Conservation (phyloP, 192 early-diverging fungal species). For the Gorgonomyces haynaldii region DNA sequence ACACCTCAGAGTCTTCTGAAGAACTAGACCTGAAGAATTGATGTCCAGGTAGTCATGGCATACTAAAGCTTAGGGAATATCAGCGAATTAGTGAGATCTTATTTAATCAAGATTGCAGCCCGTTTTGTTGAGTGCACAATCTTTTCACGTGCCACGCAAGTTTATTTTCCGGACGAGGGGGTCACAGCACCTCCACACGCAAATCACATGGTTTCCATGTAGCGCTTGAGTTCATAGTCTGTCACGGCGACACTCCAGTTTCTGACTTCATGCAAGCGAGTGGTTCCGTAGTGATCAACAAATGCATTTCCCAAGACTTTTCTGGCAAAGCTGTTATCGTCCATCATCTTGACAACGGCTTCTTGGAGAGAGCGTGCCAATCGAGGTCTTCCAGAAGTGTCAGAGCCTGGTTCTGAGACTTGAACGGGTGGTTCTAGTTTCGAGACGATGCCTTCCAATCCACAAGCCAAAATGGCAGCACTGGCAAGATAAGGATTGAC, state of each 20-base stretch:
- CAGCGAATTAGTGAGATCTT: too few species aligned
- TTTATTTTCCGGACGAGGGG: too few species aligned
- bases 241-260: slow-evolving; percentile 64
- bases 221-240: slow-evolving; percentile 47
- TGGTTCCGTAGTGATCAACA: slow-evolving; percentile 65
- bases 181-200: too few species aligned
- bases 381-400: slow-evolving; percentile 16
- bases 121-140: too few species aligned
- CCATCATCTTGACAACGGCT: slow-evolving; percentile 54
- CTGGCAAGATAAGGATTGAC: slow-evolving; percentile 68
- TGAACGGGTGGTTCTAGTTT: slow-evolving; percentile 36
- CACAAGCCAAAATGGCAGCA: slow-evolving; percentile 58
- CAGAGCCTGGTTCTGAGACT: too few species aligned
- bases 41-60: too few species aligned
- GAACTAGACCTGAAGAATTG: too few species aligned
- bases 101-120: too few species aligned
- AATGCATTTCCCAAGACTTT: slow-evolving; percentile 62
- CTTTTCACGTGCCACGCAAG: too few species aligned
- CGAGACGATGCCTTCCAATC: slow-evolving; percentile 56
- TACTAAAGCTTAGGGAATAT: too few species aligned
- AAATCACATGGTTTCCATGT: slow-evolving; percentile 25
- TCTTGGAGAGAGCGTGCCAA: slow-evolving; percentile 53
- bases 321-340: slow-evolving; percentile 51
- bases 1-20: too few species aligned
- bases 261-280: slow-evolving; percentile 62